These are phyloP conservation scores for Porphyrellus cyaneotinctus DNA, from an alignment of 768 basidiomycete genomes.

Conservation along the genomic window DNA sequence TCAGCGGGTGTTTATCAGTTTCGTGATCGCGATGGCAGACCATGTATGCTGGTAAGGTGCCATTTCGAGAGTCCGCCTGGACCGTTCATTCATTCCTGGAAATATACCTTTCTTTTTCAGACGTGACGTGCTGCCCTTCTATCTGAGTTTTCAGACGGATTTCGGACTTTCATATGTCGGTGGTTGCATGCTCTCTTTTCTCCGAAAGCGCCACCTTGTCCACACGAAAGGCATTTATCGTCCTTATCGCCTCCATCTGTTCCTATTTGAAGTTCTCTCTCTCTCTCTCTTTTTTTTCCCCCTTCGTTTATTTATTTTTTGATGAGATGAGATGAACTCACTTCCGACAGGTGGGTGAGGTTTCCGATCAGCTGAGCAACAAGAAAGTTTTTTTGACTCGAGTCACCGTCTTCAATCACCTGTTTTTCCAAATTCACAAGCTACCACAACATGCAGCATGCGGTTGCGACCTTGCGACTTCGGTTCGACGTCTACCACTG, in stretches of 20 bases:
- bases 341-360: conserved; percentile 14
- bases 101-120: conserved; percentile 18
- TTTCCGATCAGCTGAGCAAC: conserved; percentile 11
- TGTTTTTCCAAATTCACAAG: background rate
- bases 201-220: conserved; percentile 24
- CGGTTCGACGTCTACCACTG: background rate
- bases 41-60: conserved; percentile 20
- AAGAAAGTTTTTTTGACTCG: conserved; percentile 19
- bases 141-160: conserved; percentile 28
- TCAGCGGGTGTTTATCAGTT: conserved; percentile 21
- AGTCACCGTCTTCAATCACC: conserved; percentile 19
- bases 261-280: conserved; percentile 15
- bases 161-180: conserved; percentile 33
- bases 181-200: conserved; percentile 21
- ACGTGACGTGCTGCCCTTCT: conserved; percentile 20
- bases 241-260: conserved; percentile 23
- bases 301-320: background rate
- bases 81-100: conserved; percentile 25
- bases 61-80: conserved; percentile 25
- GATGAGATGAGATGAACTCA: conserved; percentile 16
- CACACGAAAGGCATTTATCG: conserved; percentile 12
- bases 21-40: conserved; percentile 26
- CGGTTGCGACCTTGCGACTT: background rate
- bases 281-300: background rate
- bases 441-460: conserved; percentile 6